Evolutionary conservation across 208 protist genomes (phyloP).

Genomic region (Strigomonas galati): DNA sequence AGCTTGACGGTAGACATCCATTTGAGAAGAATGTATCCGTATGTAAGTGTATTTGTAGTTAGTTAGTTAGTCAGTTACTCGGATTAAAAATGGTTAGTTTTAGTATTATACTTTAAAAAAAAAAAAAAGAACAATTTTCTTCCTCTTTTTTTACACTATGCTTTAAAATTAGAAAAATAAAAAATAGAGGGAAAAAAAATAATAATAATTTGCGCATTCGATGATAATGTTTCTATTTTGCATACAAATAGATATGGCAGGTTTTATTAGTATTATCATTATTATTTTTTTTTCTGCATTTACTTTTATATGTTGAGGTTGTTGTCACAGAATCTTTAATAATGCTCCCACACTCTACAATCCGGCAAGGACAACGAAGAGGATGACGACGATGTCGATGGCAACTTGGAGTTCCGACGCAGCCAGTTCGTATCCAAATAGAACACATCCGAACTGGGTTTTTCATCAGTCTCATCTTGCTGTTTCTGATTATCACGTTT

Average conservation of each 20-base stretch:
- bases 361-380: not conserved
- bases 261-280: no score
- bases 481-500: not conserved
- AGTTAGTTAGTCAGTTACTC: not conserved
- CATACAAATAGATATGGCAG: no score
- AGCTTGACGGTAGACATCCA: conserved; percentile 91
- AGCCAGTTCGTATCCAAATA: not conserved
- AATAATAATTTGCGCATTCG: not conserved
- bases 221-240: not conserved
- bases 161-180: not conserved
- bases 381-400: not conserved
- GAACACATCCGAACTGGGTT: not conserved
- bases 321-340: no score
- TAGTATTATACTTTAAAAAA: not conserved
- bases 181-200: conserved; percentile 1
- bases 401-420: not conserved
- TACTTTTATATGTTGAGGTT: not conserved
- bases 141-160: not conserved
- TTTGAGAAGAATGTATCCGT: not conserved
- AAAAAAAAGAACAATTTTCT: not conserved
- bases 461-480: not conserved
- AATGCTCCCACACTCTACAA: conserved; percentile 22
- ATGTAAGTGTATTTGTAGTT: conserved; percentile 13
- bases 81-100: not conserved
- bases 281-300: not conserved